Evolutionary conservation across 2,329 filamentous ascomycete species (phyloP), one percentile per base, ranked within the genome.

Genomic region (Scedosporium aurantiacum): DNA sequence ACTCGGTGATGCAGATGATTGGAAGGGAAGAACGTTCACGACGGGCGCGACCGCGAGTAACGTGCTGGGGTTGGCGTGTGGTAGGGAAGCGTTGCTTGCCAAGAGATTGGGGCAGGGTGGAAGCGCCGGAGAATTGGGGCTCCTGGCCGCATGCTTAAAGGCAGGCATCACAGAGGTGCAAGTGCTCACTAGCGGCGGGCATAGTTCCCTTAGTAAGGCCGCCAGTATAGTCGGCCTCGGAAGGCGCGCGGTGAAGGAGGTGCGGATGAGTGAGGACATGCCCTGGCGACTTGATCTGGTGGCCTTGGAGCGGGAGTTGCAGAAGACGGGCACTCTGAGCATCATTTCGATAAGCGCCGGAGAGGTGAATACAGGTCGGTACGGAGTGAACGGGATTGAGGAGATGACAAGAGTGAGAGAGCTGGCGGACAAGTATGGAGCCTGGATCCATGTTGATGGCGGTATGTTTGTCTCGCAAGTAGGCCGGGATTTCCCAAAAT

Each of bases 381-480:
- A 91, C 70, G 87, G 90, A 3, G 66, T 74, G 21, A 28, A 89
- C 79, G 37, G 82, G 76, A 1, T 65, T 72, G 76, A 79, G 3
- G 84, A 91, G 64, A 86, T 86, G 77, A 70, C 73, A 61, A 76
- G 77, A 61, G 73, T 97, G 43, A 82, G 92, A 63, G 74, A 76
- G 4, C 70, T 96, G 45, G 91, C 89, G 52, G 86, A 94, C 66
- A 76, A 79, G 65, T 85, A 93, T 65, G 80, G 81, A 1, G 87
- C 90, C 0, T 97, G 92, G 92, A 79, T 97, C 45, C 93, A 97
- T 71, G 86, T 93, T 6, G 93, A 97, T 68, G 92, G 88, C 54
- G 84, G 83, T 84, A 68, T 62, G 78, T 72, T 54, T 14, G 0
- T n/a, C 28, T n/a, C 23, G 28, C 32, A 12, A 12, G 12, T 37